Conservation (phyloP, 2,329 filamentous ascomycete species). For the Emmonsia crescens region DNA sequence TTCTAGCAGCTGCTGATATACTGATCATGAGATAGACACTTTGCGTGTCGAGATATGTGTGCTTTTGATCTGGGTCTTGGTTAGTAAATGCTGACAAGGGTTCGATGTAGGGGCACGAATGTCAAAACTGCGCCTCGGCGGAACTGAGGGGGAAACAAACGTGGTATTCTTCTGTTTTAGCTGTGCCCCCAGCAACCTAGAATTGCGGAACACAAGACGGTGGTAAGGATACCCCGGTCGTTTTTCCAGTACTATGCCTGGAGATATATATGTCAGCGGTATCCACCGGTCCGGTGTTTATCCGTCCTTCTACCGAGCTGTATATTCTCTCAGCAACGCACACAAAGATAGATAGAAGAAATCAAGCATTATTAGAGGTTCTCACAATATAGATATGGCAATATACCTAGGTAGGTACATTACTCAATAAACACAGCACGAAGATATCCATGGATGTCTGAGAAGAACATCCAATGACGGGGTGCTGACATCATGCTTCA, state of each 20-base stretch:
- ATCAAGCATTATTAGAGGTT: no score
- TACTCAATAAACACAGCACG: no score
- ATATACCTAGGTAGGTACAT: no score
- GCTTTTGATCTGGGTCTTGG: not conserved
- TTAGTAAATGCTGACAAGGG: not conserved
- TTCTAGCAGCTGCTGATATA: not conserved
- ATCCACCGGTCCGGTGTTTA: no score
- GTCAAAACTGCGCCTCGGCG: no score
- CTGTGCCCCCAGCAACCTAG: not conserved
- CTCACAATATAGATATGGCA: not conserved
- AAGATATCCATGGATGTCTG: no score
- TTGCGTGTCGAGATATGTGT: not conserved
- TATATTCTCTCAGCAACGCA: no score
- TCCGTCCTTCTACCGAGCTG: no score
- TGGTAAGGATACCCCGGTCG: not conserved
- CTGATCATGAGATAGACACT: not conserved
- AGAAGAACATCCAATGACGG: not conserved
- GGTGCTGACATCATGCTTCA: not conserved
- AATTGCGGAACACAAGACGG: not conserved
- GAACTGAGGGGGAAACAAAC: not conserved
- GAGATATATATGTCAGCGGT: no score
- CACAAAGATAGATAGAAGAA: no score
- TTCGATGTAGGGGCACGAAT: not conserved
- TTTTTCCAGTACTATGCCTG: not conserved
- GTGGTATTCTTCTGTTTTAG: constrained; percentile 1